These are phyloP conservation scores for Isoetes taiwanensis DNA, from an alignment of 75 land plant species.

Conservation along the genomic window DNA sequence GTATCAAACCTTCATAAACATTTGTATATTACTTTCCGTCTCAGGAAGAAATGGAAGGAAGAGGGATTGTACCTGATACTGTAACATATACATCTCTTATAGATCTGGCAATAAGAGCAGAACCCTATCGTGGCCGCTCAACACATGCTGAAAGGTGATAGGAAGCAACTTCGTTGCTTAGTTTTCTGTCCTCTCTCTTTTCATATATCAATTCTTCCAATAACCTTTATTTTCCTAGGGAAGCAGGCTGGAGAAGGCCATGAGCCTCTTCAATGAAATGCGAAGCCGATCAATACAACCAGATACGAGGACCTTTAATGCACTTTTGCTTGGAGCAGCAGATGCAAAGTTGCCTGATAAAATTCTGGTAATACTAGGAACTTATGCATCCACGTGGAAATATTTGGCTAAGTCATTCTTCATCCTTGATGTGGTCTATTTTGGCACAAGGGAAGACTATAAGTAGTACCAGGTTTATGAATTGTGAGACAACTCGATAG, in stretches of 20 bases:
- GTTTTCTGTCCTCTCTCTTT: neutral
- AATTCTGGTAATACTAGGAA: slow-evolving; percentile 12
- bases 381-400: neutral
- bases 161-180: neutral
- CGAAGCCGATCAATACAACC: slow-evolving; percentile 11
- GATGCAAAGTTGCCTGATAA: slow-evolving; percentile 21
- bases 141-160: slow-evolving; percentile 17
- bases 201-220: neutral
- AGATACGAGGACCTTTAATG: slow-evolving; percentile 17
- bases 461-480: too few relatives aligned
- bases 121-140: slow-evolving; percentile 14
- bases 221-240: neutral
- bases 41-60: slow-evolving; percentile 22
- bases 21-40: neutral
- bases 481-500: too few relatives aligned
- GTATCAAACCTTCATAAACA: neutral
- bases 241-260: slow-evolving; percentile 20
- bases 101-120: slow-evolving; percentile 13
- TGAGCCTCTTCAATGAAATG: slow-evolving; percentile 16
- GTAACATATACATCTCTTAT: slow-evolving; percentile 22
- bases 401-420: neutral
- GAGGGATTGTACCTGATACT: slow-evolving; percentile 15
- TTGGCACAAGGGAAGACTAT: neutral
- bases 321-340: slow-evolving; percentile 20
- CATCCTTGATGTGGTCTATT: neutral